Evolutionary conservation across 176 grass and related monocot species (phyloP).

Genomic region (sorghum (Sorghum bicolor)): DNA sequence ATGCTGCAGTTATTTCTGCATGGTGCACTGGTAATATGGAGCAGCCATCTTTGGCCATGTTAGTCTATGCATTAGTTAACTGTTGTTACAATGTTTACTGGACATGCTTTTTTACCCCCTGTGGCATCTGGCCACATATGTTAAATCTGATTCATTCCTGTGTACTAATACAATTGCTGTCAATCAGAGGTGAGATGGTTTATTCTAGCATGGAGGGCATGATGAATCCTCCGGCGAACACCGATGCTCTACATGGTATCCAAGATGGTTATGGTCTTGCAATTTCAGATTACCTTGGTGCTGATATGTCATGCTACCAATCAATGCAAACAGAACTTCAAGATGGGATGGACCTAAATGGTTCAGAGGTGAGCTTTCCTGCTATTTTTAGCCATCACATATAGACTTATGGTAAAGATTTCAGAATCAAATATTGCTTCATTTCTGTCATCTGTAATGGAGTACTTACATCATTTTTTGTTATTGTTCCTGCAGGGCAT

Average conservation of each 20-base stretch:
- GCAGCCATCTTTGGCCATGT: not conserved
- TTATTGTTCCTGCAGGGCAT: constrained; percentile 50
- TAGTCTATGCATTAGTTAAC: constrained; percentile 22
- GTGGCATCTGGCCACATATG: not conserved
- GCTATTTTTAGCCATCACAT: constrained; percentile 5
- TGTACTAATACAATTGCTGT: constrained; percentile 29
- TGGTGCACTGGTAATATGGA: not conserved
- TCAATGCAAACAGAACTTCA: constrained; percentile 69
- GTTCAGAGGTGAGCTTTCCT: constrained; percentile 38
- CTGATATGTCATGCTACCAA: constrained; percentile 71
- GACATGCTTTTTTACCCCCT: constrained; percentile 19
- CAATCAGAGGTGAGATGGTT: constrained; percentile 43
- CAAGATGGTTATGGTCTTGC: constrained; percentile 74
- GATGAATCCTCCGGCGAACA: constrained; percentile 40
- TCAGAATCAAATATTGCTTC: not conserved
- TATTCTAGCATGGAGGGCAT: constrained; percentile 75
- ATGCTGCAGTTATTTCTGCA: constrained; percentile 8
- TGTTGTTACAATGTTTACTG: constrained; percentile 12
- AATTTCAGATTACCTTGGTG: constrained; percentile 84
- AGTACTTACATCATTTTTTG: not conserved
- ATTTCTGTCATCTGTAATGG: constrained; percentile 21
- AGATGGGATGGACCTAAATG: constrained; percentile 53
- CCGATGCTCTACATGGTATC: constrained; percentile 58
- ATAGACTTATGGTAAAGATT: not conserved
- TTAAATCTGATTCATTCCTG: constrained; percentile 4